Evolutionary conservation across 148 eudicot genomes (phyloP).

Genomic region (Spergularia bocconei): DNA sequence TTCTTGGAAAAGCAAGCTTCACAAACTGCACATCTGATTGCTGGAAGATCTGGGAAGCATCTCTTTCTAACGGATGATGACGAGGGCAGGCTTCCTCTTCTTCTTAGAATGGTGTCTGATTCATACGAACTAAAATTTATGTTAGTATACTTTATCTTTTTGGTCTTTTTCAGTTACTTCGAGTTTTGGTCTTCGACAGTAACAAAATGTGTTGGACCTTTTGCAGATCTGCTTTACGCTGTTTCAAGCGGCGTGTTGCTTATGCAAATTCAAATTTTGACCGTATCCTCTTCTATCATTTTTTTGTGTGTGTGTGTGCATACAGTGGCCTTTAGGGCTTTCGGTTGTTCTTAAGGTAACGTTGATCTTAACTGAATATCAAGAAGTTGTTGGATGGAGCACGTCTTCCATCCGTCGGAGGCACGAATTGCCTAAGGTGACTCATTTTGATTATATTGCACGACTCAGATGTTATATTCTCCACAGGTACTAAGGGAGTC

Average conservation of each 20-base stretch:
- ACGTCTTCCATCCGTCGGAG: conserved; percentile 90
- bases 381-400: conserved; percentile 94
- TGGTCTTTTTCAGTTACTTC: conserved; percentile 15
- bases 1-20: conserved; percentile 75
- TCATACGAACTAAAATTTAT: conserved; percentile 69
- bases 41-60: conserved; percentile 93
- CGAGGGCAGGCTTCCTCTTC: conserved; percentile 75
- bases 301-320: not conserved
- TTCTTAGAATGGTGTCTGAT: conserved; percentile 78
- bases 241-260: conserved; percentile 82
- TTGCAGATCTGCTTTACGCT: conserved; percentile 73
- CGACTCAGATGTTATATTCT: conserved; percentile 10
- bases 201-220: conserved; percentile 23
- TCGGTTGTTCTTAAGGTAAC: not conserved
- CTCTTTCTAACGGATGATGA: conserved; percentile 77
- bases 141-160: conserved; percentile 39
- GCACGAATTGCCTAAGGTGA: conserved; percentile 72
- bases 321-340: not conserved
- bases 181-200: not conserved
- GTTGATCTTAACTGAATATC: conserved; percentile 39
- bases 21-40: conserved; percentile 83
- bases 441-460: not conserved
- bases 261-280: conserved; percentile 83
- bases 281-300: conserved; percentile 58
- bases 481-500: not conserved